Conservation (phyloP, 2,329 filamentous ascomycete species). For the Cordyceps tenuipes region DNA sequence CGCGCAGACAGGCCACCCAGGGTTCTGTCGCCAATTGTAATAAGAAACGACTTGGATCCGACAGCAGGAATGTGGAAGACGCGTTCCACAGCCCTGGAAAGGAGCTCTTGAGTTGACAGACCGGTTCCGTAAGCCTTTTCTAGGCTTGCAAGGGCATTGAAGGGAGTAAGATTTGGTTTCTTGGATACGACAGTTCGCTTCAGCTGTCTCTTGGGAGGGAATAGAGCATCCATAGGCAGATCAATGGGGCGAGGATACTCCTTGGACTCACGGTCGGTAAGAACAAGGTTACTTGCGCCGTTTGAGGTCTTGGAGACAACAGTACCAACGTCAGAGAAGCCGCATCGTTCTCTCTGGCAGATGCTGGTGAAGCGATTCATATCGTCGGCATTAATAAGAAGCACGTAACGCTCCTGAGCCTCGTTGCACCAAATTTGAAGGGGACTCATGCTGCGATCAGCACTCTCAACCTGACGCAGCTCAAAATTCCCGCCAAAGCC, state of each 20-base stretch:
- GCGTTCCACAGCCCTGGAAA: slow-evolving; percentile 63
- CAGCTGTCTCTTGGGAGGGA: slow-evolving; percentile 80
- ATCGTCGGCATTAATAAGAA: slow-evolving; percentile 73
- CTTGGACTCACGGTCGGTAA: slow-evolving; percentile 72
- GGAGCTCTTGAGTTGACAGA: slow-evolving; percentile 42
- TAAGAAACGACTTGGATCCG: slow-evolving; percentile 94
- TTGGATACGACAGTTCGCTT: slow-evolving; percentile 64
- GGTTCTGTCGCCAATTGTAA: slow-evolving; percentile 89
- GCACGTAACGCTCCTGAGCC: slow-evolving; percentile 90
- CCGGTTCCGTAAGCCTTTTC: slow-evolving; percentile 51
- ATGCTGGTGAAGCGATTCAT: slow-evolving; percentile 69
- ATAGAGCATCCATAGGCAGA: slow-evolving; percentile 78
- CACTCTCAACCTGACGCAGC: slow-evolving; percentile 85
- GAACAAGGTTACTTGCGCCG: slow-evolving; percentile 63
- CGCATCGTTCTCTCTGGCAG: slow-evolving; percentile 73
- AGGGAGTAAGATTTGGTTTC: slow-evolving; percentile 57
- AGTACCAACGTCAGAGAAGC: slow-evolving; percentile 82
- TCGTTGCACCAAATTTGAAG: slow-evolving; percentile 98
- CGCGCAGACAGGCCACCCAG: slow-evolving; percentile 82
- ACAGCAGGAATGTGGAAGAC: slow-evolving; percentile 82
- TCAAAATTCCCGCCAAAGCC: slow-evolving; percentile 88
- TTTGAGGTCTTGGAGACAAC: slow-evolving; percentile 54
- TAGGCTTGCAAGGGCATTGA: slow-evolving; percentile 61
- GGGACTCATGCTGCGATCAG: slow-evolving; percentile 86
- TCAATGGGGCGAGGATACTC: slow-evolving; percentile 75